Evolutionary conservation across 495 filamentous ascomycete species (phyloP).

Genomic region (Penicillium lagena): DNA sequence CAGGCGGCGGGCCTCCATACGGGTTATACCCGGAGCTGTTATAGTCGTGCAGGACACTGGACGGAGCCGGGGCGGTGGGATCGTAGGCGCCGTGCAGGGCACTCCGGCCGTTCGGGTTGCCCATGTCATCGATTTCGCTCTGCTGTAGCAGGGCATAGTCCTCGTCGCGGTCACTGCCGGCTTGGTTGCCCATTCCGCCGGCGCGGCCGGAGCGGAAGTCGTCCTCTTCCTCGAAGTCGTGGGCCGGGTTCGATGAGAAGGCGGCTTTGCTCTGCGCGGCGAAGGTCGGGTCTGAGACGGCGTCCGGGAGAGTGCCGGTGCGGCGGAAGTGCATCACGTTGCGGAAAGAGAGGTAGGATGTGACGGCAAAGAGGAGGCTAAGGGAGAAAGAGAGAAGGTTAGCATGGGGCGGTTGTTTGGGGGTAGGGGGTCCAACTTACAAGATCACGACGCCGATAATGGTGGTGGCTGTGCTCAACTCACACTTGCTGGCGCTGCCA

Average conservation of each 20-base stretch:
- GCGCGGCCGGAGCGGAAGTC: slow-evolving; percentile 40
- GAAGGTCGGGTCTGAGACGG: slow-evolving; percentile 46
- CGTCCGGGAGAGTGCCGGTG: slow-evolving; percentile 69
- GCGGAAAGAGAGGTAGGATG: slow-evolving; percentile 69
- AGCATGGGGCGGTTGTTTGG: slow-evolving; percentile 4
- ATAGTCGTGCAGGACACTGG: slow-evolving; percentile 34
- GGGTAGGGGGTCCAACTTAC: slow-evolving; percentile 41
- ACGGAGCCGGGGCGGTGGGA: slow-evolving; percentile 26
- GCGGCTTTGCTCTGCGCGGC: slow-evolving; percentile 43
- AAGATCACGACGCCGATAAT: slow-evolving; percentile 74
- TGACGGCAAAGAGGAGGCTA: slow-evolving; percentile 69
- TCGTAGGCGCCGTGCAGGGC: slow-evolving; percentile 34
- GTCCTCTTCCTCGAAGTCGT: slow-evolving; percentile 44
- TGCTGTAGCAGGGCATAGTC: slow-evolving; percentile 43
- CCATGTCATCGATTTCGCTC: slow-evolving; percentile 37
- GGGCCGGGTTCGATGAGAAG: slow-evolving; percentile 43
- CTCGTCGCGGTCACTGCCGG: slow-evolving; percentile 33
- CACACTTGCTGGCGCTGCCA: slow-evolving; percentile 53
- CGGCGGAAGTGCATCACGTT: slow-evolving; percentile 71
- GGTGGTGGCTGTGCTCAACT: slow-evolving; percentile 69
- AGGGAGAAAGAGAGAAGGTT: background rate
- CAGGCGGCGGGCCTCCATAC: slow-evolving; percentile 41
- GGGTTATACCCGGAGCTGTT: slow-evolving; percentile 27
- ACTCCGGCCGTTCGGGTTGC: slow-evolving; percentile 26
- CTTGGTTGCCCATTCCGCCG: slow-evolving; percentile 24